Base-by-base conservation (phyloP, 164 flowering plant species). In the Taxillus chinensis region DNA sequence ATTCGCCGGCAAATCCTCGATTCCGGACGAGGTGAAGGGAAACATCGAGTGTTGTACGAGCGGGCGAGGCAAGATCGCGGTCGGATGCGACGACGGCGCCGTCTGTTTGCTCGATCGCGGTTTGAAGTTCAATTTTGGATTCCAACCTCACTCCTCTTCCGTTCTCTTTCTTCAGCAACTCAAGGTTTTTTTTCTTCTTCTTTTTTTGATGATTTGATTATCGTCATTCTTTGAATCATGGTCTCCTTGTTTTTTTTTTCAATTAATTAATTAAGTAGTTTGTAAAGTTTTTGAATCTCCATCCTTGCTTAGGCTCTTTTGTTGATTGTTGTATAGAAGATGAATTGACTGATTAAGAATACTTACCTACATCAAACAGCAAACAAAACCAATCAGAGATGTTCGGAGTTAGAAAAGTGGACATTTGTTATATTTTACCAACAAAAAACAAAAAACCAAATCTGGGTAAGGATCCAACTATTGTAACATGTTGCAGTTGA, bases 161-260 rank as follows among this genome's bases (percentile, higher is more conserved):
- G 92, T 93, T 49, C 79, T 79, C 62, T 86, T 81, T 67, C 78
- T 93, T 56, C 98, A 93, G 73, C 97, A 86, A 67, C 97, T 93
- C 78, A 93, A 90, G 97, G 98, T 93, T 52, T 43, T 15, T 27
- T 3, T 17, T 54, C 9, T 5, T 5, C 3, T 12, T 12, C 45
- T 16, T 12, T 41, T 40, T 1, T 41, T 11, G 46, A 3, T 57
- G 2, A n/a, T 3, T 52, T 27, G 27, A 5, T 52, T n/a, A n/a
- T 5, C 16, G 13, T 3, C 13, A n/a, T 5, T 52, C 13, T 17
- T 52, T n/a, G 13, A 48, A 14, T 48, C 12, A 4, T 12, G 4
- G 51, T 8, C 4, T 8, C 12, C 51, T 48, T 12, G 13, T 12
- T 11, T 48, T 43, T 43, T 43, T 43, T 9, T 43, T 1, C 0